These are phyloP conservation scores for Penicillium glabrum DNA, from an alignment of 2,329 filamentous ascomycete species.

Conservation along the genomic window DNA sequence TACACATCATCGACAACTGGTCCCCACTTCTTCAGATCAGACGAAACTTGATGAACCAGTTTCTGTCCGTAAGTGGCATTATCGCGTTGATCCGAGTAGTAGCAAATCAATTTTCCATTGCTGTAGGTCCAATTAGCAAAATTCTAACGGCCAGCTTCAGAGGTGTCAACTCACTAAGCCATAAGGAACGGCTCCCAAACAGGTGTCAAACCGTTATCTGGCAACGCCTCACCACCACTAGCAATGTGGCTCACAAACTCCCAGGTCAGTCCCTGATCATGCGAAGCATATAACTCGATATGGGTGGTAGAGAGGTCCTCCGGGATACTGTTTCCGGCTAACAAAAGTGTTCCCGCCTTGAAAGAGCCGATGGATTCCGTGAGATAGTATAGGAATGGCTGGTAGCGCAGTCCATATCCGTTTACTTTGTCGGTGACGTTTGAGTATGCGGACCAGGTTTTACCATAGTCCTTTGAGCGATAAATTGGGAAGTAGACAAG, in stretches of 20 bases:
- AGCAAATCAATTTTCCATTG: conserved; percentile 61
- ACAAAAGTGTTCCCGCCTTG: conserved; percentile 62
- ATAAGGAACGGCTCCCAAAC: conserved; percentile 73
- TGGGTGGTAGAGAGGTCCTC: conserved; percentile 61
- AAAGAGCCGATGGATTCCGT: conserved; percentile 59
- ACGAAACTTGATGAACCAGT: conserved; percentile 63
- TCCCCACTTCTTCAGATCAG: conserved; percentile 61
- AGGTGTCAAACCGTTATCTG: conserved; percentile 65
- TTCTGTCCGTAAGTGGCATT: conserved; percentile 64
- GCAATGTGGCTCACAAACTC: conserved; percentile 67
- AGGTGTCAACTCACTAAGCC: conserved; percentile 40
- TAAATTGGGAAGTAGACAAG: conserved; percentile 54
- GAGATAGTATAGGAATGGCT: conserved; percentile 67
- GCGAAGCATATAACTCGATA: conserved; percentile 68
- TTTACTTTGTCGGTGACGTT: conserved; percentile 64
- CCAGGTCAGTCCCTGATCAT: conserved; percentile 63
- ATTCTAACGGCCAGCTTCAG: not conserved
- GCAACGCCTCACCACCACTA: conserved; percentile 59
- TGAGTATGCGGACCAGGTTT: conserved; percentile 64
- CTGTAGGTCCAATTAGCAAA: conserved; percentile 12
- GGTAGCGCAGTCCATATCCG: conserved; percentile 66
- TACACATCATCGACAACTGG: conserved; percentile 61
- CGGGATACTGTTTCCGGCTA: conserved; percentile 58
- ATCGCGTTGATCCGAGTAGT: conserved; percentile 72
- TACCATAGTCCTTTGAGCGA: conserved; percentile 54